These are phyloP conservation scores for Xylariaceae sp. DNA, from an alignment of 2,329 filamentous ascomycete genomes.

Conservation along the genomic window DNA sequence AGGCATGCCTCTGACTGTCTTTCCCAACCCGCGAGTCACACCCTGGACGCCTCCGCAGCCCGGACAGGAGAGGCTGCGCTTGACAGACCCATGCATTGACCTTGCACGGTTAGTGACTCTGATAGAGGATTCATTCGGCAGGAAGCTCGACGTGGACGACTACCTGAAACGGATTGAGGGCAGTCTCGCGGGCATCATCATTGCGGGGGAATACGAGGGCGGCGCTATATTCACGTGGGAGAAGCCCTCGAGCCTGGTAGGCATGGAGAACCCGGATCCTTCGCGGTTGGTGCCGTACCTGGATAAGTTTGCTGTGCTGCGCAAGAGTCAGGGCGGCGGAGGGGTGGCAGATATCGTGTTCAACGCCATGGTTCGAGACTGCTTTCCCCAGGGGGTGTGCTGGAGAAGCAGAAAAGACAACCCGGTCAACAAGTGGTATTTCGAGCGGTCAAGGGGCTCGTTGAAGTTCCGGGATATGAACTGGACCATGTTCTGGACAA, in stretches of 20 bases:
- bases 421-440: conserved; percentile 99
- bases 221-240: conserved; percentile 96
- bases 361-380: conserved; percentile 85
- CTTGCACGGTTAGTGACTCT: conserved; percentile 74
- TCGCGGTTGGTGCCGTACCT: conserved; percentile 79
- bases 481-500: conserved; percentile 99
- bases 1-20: conserved; percentile 81
- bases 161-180: conserved; percentile 76
- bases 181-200: conserved; percentile 82
- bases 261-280: conserved; percentile 45
- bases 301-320: conserved; percentile 94
- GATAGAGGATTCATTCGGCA: conserved; percentile 88
- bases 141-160: conserved; percentile 73
- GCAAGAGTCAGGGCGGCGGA: conserved; percentile 77
- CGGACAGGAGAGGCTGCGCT: conserved; percentile 52
- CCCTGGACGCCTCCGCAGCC: conserved; percentile 62
- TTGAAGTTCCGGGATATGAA: conserved; percentile 74
- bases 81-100: conserved; percentile 78
- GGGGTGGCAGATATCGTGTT: conserved; percentile 95
- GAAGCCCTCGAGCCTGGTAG: conserved; percentile 52
- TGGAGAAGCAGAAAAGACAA: conserved; percentile 89
- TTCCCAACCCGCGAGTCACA: conserved; percentile 58
- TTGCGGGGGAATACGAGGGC: conserved; percentile 94
- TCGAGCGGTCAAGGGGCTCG: conserved; percentile 78
- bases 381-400: conserved; percentile 82